These are phyloP conservation scores for Entomortierella lignicola DNA, from an alignment of 192 early-diverging fungal genomes.

Conservation along the genomic window DNA sequence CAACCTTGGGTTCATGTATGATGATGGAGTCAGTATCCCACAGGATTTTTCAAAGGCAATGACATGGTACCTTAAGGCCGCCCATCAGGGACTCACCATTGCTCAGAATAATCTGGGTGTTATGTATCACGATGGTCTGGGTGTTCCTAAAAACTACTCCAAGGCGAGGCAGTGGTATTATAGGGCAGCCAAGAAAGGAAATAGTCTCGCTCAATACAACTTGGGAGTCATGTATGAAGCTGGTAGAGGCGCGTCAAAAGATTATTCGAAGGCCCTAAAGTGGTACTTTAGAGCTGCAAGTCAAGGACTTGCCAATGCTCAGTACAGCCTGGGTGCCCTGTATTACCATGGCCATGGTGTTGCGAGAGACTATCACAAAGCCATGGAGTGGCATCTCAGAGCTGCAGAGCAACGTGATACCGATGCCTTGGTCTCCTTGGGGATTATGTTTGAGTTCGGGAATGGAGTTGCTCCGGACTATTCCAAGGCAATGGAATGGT, in stretches of 20 bases:
- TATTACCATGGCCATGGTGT: background rate
- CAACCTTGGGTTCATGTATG: background rate
- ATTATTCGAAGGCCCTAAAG: background rate
- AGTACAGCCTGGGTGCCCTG: background rate
- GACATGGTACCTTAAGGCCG: background rate
- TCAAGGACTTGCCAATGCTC: background rate
- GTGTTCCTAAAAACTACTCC: background rate
- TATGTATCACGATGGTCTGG: background rate
- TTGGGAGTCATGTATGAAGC: background rate
- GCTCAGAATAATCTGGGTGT: constrained; percentile 2
- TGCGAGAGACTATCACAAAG: background rate
- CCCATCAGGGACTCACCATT: background rate
- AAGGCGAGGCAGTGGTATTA: background rate
- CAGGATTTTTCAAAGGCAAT: background rate
- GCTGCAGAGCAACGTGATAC: background rate
- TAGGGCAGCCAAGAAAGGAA: background rate
- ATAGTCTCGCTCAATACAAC: background rate
- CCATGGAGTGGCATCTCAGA: constrained; percentile 9
- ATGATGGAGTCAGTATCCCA: background rate
- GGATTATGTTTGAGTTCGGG: background rate
- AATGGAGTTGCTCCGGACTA: background rate
- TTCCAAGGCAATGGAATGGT: background rate
- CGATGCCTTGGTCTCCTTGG: background rate
- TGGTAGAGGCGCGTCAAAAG: background rate
- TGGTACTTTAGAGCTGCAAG: background rate